These are phyloP conservation scores for Yamadazyma sp. DNA, from an alignment of 1,139 yeast species.

Conservation along the genomic window DNA sequence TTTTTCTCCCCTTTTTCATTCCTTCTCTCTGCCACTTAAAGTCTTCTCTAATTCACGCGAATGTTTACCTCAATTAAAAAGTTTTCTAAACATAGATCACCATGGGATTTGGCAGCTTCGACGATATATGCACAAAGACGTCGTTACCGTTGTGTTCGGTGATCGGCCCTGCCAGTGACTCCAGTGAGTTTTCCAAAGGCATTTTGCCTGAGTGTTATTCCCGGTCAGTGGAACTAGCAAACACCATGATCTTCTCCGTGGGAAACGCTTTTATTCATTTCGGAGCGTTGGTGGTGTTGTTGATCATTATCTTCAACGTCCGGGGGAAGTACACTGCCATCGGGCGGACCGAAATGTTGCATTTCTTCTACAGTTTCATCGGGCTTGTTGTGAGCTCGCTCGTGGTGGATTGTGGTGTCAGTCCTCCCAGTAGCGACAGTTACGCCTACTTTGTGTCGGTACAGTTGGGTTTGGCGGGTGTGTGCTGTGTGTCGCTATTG, in stretches of 20 bases:
- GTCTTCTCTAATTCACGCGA: no score
- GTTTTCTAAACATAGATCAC: not conserved
- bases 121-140: conserved; percentile 61
- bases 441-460: conserved; percentile 82
- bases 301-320: conserved; percentile 76
- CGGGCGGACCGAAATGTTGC: conserved; percentile 83
- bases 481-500: conserved; percentile 66
- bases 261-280: conserved; percentile 87
- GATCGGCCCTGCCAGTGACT: conserved; percentile 39
- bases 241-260: conserved; percentile 87
- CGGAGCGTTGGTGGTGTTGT: conserved; percentile 62
- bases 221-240: conserved; percentile 81
- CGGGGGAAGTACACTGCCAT: conserved; percentile 89
- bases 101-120: conserved; percentile 71
- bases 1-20: not conserved
- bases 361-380: conserved; percentile 62
- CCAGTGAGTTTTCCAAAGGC: conserved; percentile 46
- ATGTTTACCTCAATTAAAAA: conserved; percentile 1
- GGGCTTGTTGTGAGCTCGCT: conserved; percentile 62
- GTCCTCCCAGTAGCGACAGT: conserved; percentile 76
- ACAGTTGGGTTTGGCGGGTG: conserved; percentile 73
- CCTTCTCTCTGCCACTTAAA: not conserved
- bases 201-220: conserved; percentile 80
- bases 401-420: conserved; percentile 87
- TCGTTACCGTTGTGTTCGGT: conserved; percentile 80